phyloP scores from a whole-genome alignment of 371 early-diverging fungal genomes.

The Fennellomyces sp. region DNA sequence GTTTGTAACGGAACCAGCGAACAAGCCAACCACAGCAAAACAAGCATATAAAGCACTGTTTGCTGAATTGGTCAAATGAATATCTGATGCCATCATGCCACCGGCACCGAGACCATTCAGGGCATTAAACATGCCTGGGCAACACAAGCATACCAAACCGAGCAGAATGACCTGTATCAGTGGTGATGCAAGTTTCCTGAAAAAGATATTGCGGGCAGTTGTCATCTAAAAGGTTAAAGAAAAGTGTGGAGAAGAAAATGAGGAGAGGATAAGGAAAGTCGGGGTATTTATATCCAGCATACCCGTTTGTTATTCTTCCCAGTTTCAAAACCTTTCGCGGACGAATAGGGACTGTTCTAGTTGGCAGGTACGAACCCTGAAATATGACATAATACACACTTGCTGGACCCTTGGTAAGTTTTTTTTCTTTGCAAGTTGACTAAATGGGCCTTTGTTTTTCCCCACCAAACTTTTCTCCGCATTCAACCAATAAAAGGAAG shows the following conservation, averaged over 20 bases:
- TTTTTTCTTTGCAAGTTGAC: background rate
- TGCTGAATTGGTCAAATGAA: slow-evolving; percentile 64
- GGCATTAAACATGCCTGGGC: slow-evolving; percentile 77
- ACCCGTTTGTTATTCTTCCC: background rate
- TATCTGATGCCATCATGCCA: slow-evolving; percentile 58
- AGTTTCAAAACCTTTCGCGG: background rate
- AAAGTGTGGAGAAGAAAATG: background rate
- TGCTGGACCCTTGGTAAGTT: background rate
- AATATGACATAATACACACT: background rate
- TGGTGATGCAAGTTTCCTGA: slow-evolving; percentile 24
- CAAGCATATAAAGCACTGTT: slow-evolving; percentile 70
- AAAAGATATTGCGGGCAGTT: background rate
- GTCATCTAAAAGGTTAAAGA: background rate
- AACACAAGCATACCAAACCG: slow-evolving; percentile 77
- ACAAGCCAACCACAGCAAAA: slow-evolving; percentile 70
- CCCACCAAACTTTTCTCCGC: slow-evolving; percentile 3
- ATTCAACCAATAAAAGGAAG: background rate
- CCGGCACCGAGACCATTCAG: slow-evolving; percentile 51
- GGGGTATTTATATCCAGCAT: slow-evolving; percentile 11
- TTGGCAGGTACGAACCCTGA: background rate
- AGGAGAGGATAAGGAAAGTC: background rate
- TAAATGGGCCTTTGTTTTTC: background rate
- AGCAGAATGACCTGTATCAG: slow-evolving; percentile 71
- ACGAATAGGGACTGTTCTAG: background rate
- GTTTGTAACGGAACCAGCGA: slow-evolving; percentile 66